A percentile compares a stretch with the other conserved stretches of the same genome.
Evolutionary conservation across 805 yeast genomes (phyloP).

Genomic region (Ogataea corticis): DNA sequence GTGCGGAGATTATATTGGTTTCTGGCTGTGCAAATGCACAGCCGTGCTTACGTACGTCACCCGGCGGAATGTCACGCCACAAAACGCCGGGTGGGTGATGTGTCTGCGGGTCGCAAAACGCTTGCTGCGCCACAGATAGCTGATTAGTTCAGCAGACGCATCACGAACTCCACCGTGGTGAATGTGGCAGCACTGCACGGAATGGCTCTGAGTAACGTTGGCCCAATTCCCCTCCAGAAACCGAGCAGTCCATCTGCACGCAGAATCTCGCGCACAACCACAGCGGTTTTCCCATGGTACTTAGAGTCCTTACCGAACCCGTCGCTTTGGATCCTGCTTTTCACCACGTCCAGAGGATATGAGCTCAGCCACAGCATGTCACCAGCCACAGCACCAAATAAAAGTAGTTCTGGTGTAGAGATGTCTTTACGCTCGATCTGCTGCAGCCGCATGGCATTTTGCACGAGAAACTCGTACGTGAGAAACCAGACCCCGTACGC

Average conservation of each 20-base stretch:
- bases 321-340: constrained; percentile 55
- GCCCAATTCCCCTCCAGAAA: constrained; percentile 63
- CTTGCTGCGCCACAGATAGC: too few species aligned
- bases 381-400: constrained; percentile 67
- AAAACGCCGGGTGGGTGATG: too few species aligned
- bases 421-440: constrained; percentile 47
- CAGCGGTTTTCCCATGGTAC: constrained; percentile 41
- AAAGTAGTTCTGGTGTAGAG: constrained; percentile 54
- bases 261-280: constrained; percentile 43
- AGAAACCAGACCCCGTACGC: constrained; percentile 78
- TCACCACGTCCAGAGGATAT: constrained; percentile 54
- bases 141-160: constrained; percentile 51
- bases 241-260: constrained; percentile 47
- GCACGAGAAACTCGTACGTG: constrained; percentile 59
- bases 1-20: neutral
- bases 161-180: constrained; percentile 70
- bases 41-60: too few species aligned
- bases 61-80: too few species aligned
- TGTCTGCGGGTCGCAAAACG: too few species aligned
- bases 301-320: constrained; percentile 44
- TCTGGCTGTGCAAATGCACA: neutral
- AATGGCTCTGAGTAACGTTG: constrained; percentile 58
- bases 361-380: constrained; percentile 62
- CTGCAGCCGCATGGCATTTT: constrained; percentile 35
- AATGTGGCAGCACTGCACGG: constrained; percentile 76